phyloP scores from a whole-genome alignment of 73 alveolate genomes.

The Stentor coeruleus region DNA sequence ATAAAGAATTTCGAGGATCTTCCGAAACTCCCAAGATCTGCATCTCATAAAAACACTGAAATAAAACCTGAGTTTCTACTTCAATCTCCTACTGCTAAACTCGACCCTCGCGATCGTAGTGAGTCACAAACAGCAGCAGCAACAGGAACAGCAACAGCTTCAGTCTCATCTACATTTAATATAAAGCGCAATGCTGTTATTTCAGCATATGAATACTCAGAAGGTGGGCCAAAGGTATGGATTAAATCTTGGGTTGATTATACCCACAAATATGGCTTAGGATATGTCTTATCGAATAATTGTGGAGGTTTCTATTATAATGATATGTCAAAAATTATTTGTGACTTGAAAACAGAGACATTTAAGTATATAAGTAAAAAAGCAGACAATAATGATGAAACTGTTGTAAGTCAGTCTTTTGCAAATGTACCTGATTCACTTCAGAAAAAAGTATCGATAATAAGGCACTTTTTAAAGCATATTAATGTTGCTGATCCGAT shows the following conservation, averaged over 20 bases:
- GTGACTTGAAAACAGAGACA: slow-evolving; percentile 61
- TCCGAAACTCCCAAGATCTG: slow-evolving; percentile 41
- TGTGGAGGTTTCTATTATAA: slow-evolving; percentile 75
- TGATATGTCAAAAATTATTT: slow-evolving; percentile 59
- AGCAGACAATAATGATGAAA: slow-evolving; percentile 32
- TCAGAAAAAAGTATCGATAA: slow-evolving; percentile 59
- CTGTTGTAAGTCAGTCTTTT: neutral
- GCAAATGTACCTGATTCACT: slow-evolving; percentile 49
- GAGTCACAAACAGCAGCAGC: neutral
- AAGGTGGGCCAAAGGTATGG: slow-evolving; percentile 47
- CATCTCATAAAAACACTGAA: slow-evolving; percentile 79
- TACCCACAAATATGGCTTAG: slow-evolving; percentile 76
- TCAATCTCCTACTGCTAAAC: neutral
- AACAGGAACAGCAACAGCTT: neutral
- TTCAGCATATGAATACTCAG: neutral
- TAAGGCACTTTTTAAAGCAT: slow-evolving; percentile 51
- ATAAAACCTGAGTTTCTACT: slow-evolving; percentile 2
- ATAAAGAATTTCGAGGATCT: neutral
- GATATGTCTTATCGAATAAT: slow-evolving; percentile 65
- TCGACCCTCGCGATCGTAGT: neutral
- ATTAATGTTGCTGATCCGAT: neutral
- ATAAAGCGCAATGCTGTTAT: neutral
- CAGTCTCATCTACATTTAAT: neutral
- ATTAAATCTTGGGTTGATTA: slow-evolving; percentile 79
- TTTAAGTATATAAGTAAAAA: slow-evolving; percentile 66